Evolutionary conservation across 306 rosid genomes (phyloP).

Genomic region (Malus sieversii): DNA sequence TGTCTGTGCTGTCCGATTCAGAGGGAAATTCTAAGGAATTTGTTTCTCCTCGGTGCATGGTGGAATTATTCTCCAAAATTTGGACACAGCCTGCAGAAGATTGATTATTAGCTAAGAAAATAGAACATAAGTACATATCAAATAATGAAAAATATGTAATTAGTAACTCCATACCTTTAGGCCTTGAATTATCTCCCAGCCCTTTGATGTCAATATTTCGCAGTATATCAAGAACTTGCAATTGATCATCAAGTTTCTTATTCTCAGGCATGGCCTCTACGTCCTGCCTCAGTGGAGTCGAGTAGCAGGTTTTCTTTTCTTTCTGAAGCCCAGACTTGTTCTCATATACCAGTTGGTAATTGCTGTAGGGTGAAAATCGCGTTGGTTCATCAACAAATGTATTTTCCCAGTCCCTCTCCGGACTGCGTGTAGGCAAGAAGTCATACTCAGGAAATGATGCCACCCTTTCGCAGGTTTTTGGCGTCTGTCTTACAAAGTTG

Average conservation of each 20-base stretch:
- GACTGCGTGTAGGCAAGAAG: slow-evolving; percentile 25
- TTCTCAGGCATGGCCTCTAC: slow-evolving; percentile 16
- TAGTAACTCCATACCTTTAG: slow-evolving; percentile 34
- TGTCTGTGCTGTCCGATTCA: slow-evolving; percentile 19
- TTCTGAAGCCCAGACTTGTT: slow-evolving; percentile 31
- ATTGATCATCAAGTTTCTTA: slow-evolving; percentile 13
- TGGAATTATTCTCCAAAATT: slow-evolving; percentile 2
- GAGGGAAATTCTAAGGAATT: slow-evolving; percentile 18
- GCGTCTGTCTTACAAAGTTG: slow-evolving; percentile 12
- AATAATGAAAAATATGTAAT: slow-evolving; percentile 10
- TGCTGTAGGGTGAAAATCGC: slow-evolving; percentile 24
- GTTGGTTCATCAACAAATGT: neutral
- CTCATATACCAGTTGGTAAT: slow-evolving; percentile 19
- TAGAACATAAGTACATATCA: neutral
- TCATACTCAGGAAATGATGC: slow-evolving; percentile 29
- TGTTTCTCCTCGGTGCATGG: slow-evolving; percentile 10
- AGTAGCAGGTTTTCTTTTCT: slow-evolving; percentile 20
- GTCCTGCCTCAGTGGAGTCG: slow-evolving; percentile 19
- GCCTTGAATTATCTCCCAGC: slow-evolving; percentile 19
- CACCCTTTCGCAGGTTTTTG: slow-evolving; percentile 22
- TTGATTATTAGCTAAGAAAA: slow-evolving; percentile 1
- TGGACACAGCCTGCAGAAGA: slow-evolving; percentile 21
- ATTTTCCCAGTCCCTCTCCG: neutral
- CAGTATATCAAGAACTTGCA: slow-evolving; percentile 14
- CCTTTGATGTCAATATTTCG: slow-evolving; percentile 2